Percentiles rank a stretch among this genome's conserved stretches.
These are phyloP conservation scores for Yamadazyma aaseri DNA, from an alignment of 1,139 yeast species.

Conservation along the genomic window DNA sequence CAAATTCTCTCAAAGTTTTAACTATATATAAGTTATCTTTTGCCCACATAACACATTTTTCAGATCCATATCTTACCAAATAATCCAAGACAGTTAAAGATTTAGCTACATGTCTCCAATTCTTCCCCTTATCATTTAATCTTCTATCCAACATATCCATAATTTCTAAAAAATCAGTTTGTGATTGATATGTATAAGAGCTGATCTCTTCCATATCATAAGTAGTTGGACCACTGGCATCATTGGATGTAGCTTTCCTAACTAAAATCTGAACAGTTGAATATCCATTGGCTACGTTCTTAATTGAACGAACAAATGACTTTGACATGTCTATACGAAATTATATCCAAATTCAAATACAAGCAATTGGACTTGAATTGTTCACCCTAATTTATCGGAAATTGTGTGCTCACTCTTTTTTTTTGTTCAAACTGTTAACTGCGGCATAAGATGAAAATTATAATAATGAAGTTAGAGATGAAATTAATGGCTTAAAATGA, in stretches of 20 bases:
- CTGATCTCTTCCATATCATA: constrained; percentile 85
- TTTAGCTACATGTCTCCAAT: constrained; percentile 97
- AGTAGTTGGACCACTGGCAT: constrained; percentile 79
- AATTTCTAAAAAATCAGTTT: constrained; percentile 79
- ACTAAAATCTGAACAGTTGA: constrained; percentile 83
- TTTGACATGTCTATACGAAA: constrained; percentile 54
- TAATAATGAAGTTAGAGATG: no score
- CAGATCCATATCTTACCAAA: constrained; percentile 83
- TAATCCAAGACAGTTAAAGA: constrained; percentile 86
- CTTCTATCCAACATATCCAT: constrained; percentile 96
- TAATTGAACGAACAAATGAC: constrained; percentile 78
- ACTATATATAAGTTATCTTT: constrained; percentile 86
- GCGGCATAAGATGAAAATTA: no score
- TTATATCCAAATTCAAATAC: background rate
- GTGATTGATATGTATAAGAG: constrained; percentile 64
- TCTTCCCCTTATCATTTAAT: constrained; percentile 93
- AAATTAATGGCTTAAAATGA: no score
- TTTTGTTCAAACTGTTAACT: no score
- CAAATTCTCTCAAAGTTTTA: constrained; percentile 89
- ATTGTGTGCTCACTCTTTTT: constrained; percentile 1
- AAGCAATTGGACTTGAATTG: constrained; percentile 2
- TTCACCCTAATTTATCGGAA: constrained; percentile 9
- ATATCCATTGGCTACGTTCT: constrained; percentile 93
- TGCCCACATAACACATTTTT: constrained; percentile 92
- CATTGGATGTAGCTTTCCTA: constrained; percentile 92